Base-by-base conservation (phyloP, 2,329 filamentous ascomycete species). In the Penicillium occitanis region DNA sequence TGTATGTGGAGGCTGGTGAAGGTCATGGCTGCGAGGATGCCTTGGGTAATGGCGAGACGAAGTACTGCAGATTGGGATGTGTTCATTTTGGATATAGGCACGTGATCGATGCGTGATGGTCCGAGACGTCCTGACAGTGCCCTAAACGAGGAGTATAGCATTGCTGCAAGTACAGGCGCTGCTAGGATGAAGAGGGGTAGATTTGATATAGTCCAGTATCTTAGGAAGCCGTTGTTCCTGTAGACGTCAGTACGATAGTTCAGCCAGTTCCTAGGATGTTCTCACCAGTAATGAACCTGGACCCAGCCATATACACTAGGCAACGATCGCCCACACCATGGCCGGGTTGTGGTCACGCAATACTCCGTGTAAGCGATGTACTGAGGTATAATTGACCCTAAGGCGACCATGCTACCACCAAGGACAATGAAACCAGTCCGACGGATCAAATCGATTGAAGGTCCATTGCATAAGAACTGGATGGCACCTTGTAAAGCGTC, bases 261-360 rank as follows among this genome's bases (percentile, higher is more conserved):
- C 35, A n/a, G 6, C 5, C 35, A 13, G 11, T 28, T 8, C 13
- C 13, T 6, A 13, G 7, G 13, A 11, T 25, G 19, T 11, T 25
- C 61, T 57, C 84, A 96, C 93, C 95, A 99, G 78, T 99, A 98
- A 72, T 91, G 83, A 55, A 84, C 84, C 75, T 99, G 95, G 1
- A 98, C 94, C 82, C 91, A 98, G 0, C 88, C 85, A 78, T 96
- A 98, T 67, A 99, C 93, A 75, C 92, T 96, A 3, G 95, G 95
- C 13, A 93, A 69, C n/a, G 79, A 76, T 19, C 81, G 83, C 22
- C 78, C 75, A 76, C 95, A 99, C 95, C 95, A 99, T 3, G 88
- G 86, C 65, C 91, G 82, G 63, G 81, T 67, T 46, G 72, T 37
- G 33, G 66, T 19, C 19, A 74, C 69, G 70, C 92, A 97, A 76